These are phyloP conservation scores for Colletotrichum brevisporum DNA, from an alignment of 2,329 filamentous ascomycete species.

Conservation along the genomic window DNA sequence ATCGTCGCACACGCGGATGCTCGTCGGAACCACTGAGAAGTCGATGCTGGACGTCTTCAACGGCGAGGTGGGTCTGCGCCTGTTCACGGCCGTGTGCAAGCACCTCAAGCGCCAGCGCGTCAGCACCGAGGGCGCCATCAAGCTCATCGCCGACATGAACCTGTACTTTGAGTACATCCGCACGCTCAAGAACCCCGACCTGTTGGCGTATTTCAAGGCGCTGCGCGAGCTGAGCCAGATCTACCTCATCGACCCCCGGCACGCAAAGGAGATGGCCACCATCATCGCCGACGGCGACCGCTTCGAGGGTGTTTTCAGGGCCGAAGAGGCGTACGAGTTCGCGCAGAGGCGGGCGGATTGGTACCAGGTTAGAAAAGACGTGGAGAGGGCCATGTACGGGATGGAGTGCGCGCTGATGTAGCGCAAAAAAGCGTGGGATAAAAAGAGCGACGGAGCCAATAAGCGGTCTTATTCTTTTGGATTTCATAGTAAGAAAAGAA, in stretches of 20 bases:
- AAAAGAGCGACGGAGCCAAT: not conserved
- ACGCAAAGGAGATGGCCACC: conserved; percentile 94
- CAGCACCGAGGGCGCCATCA: conserved; percentile 89
- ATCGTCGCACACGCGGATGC: conserved; percentile 90
- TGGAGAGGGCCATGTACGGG: conserved; percentile 98
- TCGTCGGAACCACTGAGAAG: conserved; percentile 96
- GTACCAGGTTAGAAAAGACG: conserved; percentile 89
- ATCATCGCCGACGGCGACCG: conserved; percentile 93
- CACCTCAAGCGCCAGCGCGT: conserved; percentile 97
- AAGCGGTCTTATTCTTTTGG: conserved; percentile 12
- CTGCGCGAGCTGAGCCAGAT: conserved; percentile 95
- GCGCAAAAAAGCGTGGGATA: not conserved
- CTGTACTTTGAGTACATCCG: conserved; percentile 90
- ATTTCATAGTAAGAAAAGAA: conserved; percentile 3
- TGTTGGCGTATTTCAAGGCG: conserved; percentile 91
- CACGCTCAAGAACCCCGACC: conserved; percentile 84
- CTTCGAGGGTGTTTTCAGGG: conserved; percentile 92
- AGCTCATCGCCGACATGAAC: conserved; percentile 96
- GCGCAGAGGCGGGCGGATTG: conserved; percentile 94
- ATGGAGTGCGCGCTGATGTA: conserved; percentile 91
- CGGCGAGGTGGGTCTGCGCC: conserved; percentile 92
- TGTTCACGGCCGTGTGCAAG: conserved; percentile 95
- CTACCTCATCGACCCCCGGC: conserved; percentile 87
- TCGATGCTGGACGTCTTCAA: conserved; percentile 99
- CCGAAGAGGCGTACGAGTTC: conserved; percentile 98